Conservation (phyloP, 1,284 basidiomycete genomes). For the Porogramme epimiltina region DNA sequence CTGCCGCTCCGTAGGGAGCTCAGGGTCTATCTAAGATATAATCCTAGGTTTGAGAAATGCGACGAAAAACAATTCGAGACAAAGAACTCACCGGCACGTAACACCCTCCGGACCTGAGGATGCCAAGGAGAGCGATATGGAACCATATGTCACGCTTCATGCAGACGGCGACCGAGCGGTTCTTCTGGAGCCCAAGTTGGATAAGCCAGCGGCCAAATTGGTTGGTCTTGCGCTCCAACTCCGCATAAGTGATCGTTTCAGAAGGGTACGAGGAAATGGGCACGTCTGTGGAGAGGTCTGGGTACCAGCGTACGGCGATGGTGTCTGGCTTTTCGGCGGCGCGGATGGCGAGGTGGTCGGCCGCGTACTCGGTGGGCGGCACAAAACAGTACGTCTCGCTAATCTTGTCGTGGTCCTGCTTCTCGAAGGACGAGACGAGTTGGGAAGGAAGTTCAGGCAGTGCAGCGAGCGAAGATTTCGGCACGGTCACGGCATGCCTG, state of each 20-base stretch:
- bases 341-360: conserved; percentile 39
- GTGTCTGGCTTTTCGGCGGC: conserved; percentile 33
- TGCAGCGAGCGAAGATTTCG: conserved; percentile 16
- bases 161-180: conserved; percentile 52
- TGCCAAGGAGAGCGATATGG: conserved; percentile 47
- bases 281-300: conserved; percentile 34
- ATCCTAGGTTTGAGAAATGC: neutral
- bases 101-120: conserved; percentile 53
- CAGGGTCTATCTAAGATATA: conserved; percentile 48
- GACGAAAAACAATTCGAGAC: neutral
- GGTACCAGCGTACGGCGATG: conserved; percentile 43
- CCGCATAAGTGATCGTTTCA: conserved; percentile 38
- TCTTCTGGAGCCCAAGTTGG: conserved; percentile 37
- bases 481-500: conserved; percentile 9
- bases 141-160: conserved; percentile 47
- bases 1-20: conserved; percentile 51
- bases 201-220: conserved; percentile 47
- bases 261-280: conserved; percentile 22
- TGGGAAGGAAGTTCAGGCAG: conserved; percentile 30
- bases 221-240: conserved; percentile 42
- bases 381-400: conserved; percentile 28
- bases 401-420: conserved; percentile 29
- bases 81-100: conserved; percentile 48
- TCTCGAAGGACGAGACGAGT: conserved; percentile 38
- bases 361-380: conserved; percentile 33